These are phyloP conservation scores for Russula vinacea DNA, from an alignment of 768 basidiomycete species.

Conservation along the genomic window DNA sequence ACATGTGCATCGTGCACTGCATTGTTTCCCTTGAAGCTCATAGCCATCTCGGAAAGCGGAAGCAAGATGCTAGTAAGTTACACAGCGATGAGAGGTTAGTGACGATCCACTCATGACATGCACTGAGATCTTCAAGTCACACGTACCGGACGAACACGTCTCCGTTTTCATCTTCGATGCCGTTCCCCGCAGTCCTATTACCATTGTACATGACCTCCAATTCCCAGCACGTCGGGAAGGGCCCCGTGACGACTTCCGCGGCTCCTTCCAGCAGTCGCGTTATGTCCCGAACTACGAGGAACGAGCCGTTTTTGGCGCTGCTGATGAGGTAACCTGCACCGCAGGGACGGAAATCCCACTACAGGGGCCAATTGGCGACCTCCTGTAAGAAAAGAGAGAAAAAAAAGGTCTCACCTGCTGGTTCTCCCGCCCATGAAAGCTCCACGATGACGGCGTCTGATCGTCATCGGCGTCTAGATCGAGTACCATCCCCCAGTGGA, in stretches of 20 bases:
- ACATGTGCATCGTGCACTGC: no score
- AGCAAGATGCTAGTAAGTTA: constrained; percentile 24
- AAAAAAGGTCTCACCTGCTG: constrained; percentile 29
- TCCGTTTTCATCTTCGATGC: constrained; percentile 11
- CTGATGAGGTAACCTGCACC: constrained; percentile 22
- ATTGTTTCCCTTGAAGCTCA: constrained; percentile 17
- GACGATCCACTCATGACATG: background rate
- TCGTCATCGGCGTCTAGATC: constrained; percentile 26
- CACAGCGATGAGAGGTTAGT: background rate
- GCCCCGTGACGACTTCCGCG: constrained; percentile 15
- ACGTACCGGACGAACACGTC: constrained; percentile 25
- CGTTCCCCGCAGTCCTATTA: constrained; percentile 9
- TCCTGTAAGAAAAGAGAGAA: no score
- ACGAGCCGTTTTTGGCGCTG: constrained; percentile 5
- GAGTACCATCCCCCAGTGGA: constrained; percentile 27
- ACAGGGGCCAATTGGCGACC: no score
- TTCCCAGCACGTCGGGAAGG: constrained; percentile 29
- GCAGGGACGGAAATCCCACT: constrained; percentile 25
- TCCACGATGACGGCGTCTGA: constrained; percentile 21
- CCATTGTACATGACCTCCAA: constrained; percentile 26
- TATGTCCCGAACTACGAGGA: constrained; percentile 16
- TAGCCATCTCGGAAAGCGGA: constrained; percentile 24
- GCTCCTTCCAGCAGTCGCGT: background rate
- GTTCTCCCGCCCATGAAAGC: constrained; percentile 27
- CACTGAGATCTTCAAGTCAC: background rate